A percentile compares a stretch with the other conserved stretches of the same genome.
These are phyloP conservation scores for Lotus japonicus DNA, from an alignment of 306 rosid genomes.

Conservation along the genomic window DNA sequence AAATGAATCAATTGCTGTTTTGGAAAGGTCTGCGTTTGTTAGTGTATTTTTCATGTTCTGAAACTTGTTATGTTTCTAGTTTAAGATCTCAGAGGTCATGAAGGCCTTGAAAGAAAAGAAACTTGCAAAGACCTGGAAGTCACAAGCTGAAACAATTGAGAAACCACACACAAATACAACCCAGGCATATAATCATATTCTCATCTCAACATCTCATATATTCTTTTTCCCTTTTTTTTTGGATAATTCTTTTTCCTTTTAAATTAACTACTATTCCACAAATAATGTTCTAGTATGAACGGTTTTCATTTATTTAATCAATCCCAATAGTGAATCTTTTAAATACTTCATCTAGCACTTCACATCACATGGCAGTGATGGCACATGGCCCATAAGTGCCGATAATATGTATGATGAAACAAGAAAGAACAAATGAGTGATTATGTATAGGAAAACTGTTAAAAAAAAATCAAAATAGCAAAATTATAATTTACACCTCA, in stretches of 20 bases:
- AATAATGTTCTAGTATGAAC: not conserved
- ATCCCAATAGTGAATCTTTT: constrained; percentile 6
- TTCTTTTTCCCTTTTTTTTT: not conserved
- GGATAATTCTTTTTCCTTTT: no score
- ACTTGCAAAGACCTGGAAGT: constrained; percentile 62
- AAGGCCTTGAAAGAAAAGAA: constrained; percentile 89
- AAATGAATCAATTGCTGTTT: no score
- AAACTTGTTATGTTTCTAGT: constrained; percentile 17
- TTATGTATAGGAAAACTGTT: no score
- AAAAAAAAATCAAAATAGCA: no score
- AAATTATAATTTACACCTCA: no score
- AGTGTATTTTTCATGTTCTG: no score
- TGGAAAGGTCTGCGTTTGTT: no score
- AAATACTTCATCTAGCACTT: constrained; percentile 10
- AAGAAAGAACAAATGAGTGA: no score
- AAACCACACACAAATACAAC: constrained; percentile 22
- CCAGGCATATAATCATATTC: constrained; percentile 45
- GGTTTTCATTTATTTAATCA: not conserved
- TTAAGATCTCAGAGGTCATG: constrained; percentile 83
- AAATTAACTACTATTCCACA: not conserved
- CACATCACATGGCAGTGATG: no score
- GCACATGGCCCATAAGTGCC: no score
- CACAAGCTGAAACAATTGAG: constrained; percentile 34
- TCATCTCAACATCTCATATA: constrained; percentile 2
- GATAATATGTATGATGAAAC: no score